A percentile compares a stretch with the other conserved stretches of the same genome.
phyloP scores from a whole-genome alignment of 2,329 filamentous ascomycete species.

The Lecanosticta acicola region DNA sequence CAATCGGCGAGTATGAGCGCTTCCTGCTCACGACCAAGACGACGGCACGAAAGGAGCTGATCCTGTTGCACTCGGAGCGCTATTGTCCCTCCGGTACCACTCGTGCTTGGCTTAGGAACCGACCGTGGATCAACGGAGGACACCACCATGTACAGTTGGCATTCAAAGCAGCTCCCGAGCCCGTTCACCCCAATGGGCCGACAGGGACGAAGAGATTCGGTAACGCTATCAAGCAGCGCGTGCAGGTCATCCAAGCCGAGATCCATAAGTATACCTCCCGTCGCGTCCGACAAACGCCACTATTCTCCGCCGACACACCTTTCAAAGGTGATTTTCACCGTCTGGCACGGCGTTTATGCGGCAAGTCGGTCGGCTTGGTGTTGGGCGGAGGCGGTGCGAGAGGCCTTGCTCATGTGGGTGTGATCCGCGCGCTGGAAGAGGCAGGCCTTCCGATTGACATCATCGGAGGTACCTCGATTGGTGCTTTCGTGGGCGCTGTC shows the following conservation, averaged over 20 bases:
- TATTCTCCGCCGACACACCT: slow-evolving; percentile 85
- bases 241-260: slow-evolving; percentile 91
- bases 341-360: slow-evolving; percentile 80
- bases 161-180: slow-evolving; percentile 69
- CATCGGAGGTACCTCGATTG: slow-evolving; percentile 92
- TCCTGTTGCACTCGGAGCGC: slow-evolving; percentile 81
- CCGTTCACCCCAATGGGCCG: slow-evolving; percentile 59
- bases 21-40: slow-evolving; percentile 97
- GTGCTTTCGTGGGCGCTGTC: slow-evolving; percentile 86
- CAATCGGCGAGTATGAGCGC: slow-evolving; percentile 91
- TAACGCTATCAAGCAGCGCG: slow-evolving; percentile 79
- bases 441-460: slow-evolving; percentile 94
- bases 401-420: slow-evolving; percentile 86
- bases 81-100: slow-evolving; percentile 83
- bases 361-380: slow-evolving; percentile 89
- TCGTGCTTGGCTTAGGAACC: slow-evolving; percentile 77
- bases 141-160: slow-evolving; percentile 98
- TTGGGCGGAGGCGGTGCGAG: slow-evolving; percentile 89
- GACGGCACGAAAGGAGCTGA: slow-evolving; percentile 86
- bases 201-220: slow-evolving; percentile 74
- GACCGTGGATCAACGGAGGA: slow-evolving; percentile 95
- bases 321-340: slow-evolving; percentile 97
- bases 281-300: slow-evolving; percentile 78
- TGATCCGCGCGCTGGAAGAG: slow-evolving; percentile 92
- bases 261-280: slow-evolving; percentile 97